Percentiles rank a stretch among this genome's conserved stretches.
phyloP scores from a whole-genome alignment of 2,329 filamentous ascomycete genomes.

The Botryotinia globosa region DNA sequence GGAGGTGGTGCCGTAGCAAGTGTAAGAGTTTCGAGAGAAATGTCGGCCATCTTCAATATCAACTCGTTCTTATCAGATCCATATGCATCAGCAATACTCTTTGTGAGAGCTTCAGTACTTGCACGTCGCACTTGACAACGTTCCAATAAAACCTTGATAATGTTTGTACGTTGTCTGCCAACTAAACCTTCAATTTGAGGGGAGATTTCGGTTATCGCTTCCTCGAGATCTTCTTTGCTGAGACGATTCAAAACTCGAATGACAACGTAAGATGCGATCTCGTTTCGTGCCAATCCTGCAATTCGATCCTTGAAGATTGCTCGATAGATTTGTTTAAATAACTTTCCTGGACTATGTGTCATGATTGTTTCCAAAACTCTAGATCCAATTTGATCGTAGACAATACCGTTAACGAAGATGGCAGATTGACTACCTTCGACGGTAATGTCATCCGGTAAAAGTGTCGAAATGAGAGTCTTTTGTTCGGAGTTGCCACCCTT shows the following conservation, averaged over 20 bases:
- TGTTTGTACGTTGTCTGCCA: conserved; percentile 70
- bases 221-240: conserved; percentile 78
- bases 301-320: conserved; percentile 78
- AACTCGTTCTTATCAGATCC: conserved; percentile 49
- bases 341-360: conserved; percentile 74
- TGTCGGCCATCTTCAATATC: conserved; percentile 58
- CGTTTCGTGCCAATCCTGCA: conserved; percentile 78
- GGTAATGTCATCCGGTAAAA: conserved; percentile 78
- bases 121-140: conserved; percentile 68
- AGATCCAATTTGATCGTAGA: conserved; percentile 89
- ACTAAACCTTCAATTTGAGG: conserved; percentile 73
- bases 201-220: conserved; percentile 67
- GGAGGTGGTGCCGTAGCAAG: conserved; percentile 32
- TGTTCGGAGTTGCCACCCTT: conserved; percentile 53
- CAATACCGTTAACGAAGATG: conserved; percentile 77
- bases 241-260: conserved; percentile 79
- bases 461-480: conserved; percentile 65
- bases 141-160: conserved; percentile 80
- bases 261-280: conserved; percentile 84
- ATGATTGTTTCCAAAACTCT: conserved; percentile 86
- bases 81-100: conserved; percentile 54
- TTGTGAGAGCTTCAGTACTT: conserved; percentile 53
- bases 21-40: conserved; percentile 50
- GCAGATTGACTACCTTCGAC: conserved; percentile 70
- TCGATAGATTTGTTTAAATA: conserved; percentile 85